phyloP scores from a whole-genome alignment of 331 rosid species.

The Malus hybrid region DNA sequence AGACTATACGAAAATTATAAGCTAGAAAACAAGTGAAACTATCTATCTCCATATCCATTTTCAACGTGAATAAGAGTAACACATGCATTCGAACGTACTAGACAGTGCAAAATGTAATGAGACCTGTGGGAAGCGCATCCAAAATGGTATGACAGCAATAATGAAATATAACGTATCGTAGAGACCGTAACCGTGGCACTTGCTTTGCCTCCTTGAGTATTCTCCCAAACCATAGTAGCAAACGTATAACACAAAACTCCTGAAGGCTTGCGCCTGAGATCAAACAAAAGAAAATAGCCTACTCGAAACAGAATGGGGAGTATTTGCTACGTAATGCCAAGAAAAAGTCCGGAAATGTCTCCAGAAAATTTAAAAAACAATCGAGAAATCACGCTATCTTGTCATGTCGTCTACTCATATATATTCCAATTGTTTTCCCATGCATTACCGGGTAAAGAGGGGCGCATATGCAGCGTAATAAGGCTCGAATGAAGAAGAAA shows the following conservation, averaged over 20 bases:
- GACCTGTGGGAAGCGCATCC: conserved; percentile 65
- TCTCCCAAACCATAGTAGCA: conserved; percentile 72
- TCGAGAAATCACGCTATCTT: background rate
- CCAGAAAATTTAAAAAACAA: conserved; percentile 27
- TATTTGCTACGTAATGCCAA: conserved; percentile 27
- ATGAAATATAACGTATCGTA: conserved; percentile 38
- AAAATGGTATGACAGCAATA: conserved; percentile 45
- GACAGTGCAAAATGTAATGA: background rate
- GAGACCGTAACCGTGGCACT: conserved; percentile 39
- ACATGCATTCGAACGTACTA: background rate
- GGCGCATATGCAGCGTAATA: conserved; percentile 49
- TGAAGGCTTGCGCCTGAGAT: conserved; percentile 48
- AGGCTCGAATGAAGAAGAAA: conserved; percentile 45
- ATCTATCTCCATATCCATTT: background rate
- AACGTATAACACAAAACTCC: conserved; percentile 49
- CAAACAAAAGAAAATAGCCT: conserved; percentile 15
- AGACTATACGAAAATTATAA: background rate
- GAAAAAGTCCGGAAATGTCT: conserved; percentile 50
- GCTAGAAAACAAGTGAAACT: background rate
- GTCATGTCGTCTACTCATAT: background rate
- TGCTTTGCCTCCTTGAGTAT: conserved; percentile 48
- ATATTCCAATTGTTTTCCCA: background rate
- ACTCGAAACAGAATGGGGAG: background rate
- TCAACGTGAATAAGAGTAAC: background rate
- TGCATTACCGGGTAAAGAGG: conserved; percentile 48